Conservation (phyloP, 495 filamentous ascomycete genomes). For the Penicillium flavigenum region DNA sequence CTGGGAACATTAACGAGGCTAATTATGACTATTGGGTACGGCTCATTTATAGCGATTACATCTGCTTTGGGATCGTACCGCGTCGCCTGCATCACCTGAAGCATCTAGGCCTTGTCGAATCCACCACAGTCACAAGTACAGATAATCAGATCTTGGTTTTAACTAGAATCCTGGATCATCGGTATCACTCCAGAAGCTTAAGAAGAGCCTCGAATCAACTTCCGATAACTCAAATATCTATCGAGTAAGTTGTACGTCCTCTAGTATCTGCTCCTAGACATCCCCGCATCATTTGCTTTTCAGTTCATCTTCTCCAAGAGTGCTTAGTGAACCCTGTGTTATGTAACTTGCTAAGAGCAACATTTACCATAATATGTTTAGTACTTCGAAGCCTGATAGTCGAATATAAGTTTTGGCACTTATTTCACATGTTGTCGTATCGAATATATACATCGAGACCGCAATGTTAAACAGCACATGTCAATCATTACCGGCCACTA, state of each 20-base stretch:
- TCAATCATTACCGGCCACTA: neutral
- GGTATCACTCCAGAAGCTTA: slow-evolving; percentile 14
- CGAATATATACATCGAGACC: neutral
- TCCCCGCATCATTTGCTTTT: neutral
- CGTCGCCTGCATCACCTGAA: slow-evolving; percentile 10
- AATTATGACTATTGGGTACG: neutral
- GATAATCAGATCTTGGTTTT: neutral
- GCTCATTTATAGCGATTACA: neutral
- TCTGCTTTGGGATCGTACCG: slow-evolving; percentile 10
- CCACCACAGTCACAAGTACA: neutral
- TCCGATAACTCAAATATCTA: neutral
- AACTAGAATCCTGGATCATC: slow-evolving; percentile 1
- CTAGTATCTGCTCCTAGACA: neutral
- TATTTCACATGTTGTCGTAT: neutral
- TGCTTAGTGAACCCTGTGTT: neutral
- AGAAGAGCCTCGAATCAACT: slow-evolving; percentile 8
- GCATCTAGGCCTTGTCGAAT: slow-evolving; percentile 13
- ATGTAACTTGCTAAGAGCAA: neutral
- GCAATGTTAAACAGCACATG: slow-evolving; percentile 9
- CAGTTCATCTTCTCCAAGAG: neutral
- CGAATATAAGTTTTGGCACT: neutral
- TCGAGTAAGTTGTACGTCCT: neutral
- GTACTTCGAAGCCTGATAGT: neutral
- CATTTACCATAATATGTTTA: neutral
- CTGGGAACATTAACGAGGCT: neutral